These are phyloP conservation scores for Acorus gramineus DNA, from an alignment of 106 monocot genomes.

Conservation along the genomic window DNA sequence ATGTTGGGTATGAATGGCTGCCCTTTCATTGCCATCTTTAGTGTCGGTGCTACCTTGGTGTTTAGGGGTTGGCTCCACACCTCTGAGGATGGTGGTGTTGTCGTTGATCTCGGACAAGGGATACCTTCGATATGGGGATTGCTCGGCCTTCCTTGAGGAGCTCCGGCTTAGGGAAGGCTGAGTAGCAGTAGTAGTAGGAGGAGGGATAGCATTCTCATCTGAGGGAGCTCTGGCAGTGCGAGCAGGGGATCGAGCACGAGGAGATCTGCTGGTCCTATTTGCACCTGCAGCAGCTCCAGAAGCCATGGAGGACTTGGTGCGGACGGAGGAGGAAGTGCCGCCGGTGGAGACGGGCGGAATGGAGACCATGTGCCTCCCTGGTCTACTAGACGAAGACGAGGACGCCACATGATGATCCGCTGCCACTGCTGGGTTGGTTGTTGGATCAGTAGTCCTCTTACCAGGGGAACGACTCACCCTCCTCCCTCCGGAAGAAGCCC, in stretches of 20 bases:
- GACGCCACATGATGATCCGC: slow-evolving; percentile 21
- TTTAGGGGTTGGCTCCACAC: slow-evolving; percentile 7
- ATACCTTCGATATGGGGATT: slow-evolving; percentile 59
- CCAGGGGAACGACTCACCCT: slow-evolving; percentile 79
- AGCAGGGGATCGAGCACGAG: slow-evolving; percentile 45
- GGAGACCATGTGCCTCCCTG: slow-evolving; percentile 76
- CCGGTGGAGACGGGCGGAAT: slow-evolving; percentile 67
- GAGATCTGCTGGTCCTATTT: slow-evolving; percentile 28
- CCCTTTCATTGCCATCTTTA: too few relatives aligned
- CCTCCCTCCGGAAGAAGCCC: slow-evolving; percentile 7
- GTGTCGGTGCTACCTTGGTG: too few relatives aligned
- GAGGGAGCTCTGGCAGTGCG: slow-evolving; percentile 9
- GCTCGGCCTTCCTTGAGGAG: slow-evolving; percentile 77
- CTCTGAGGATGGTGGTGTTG: slow-evolving; percentile 27
- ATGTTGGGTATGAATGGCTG: too few relatives aligned
- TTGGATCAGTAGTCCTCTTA: slow-evolving; percentile 12
- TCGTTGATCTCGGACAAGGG: slow-evolving; percentile 84
- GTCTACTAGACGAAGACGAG: slow-evolving; percentile 11
- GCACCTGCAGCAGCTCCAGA: background rate
- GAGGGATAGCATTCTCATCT: slow-evolving; percentile 31
- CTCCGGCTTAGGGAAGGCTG: slow-evolving; percentile 52
- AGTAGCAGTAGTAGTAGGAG: background rate
- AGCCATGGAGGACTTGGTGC: background rate
- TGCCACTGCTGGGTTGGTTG: background rate
- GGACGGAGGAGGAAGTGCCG: background rate